Percentiles rank a stretch among this genome's conserved stretches.
Evolutionary conservation across 768 basidiomycete species (phyloP).

Genomic region (Myochromella boudieri): DNA sequence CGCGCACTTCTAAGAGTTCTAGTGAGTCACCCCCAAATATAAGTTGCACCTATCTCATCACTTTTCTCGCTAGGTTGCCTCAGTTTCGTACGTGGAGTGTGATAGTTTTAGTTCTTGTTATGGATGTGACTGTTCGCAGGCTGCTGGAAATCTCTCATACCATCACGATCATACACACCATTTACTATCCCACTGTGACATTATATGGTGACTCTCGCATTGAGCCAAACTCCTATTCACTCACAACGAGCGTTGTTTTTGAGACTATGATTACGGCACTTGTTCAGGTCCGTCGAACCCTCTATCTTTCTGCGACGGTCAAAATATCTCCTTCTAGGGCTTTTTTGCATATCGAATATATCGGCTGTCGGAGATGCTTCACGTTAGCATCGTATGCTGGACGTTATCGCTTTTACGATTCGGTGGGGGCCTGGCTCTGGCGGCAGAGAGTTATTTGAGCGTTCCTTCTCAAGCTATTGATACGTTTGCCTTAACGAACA

Average conservation of each 20-base stretch:
- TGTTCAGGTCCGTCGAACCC: slow-evolving; percentile 16
- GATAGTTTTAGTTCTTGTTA: not conserved
- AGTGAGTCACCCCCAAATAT: not conserved
- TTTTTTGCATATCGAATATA: slow-evolving; percentile 26
- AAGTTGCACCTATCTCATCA: not conserved
- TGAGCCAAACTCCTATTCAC: slow-evolving; percentile 20
- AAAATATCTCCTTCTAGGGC: slow-evolving; percentile 10
- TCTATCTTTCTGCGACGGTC: not conserved
- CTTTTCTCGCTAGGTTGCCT: not conserved
- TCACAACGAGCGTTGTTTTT: slow-evolving; percentile 16
- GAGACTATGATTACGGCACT: slow-evolving; percentile 21
- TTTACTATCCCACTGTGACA: slow-evolving; percentile 20
- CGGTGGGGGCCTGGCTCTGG: slow-evolving; percentile 16
- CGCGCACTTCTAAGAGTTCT: slow-evolving; percentile 8
- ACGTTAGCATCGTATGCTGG: slow-evolving; percentile 16
- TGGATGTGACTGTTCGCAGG: too few relatives aligned
- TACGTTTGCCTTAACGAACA: slow-evolving; percentile 16
- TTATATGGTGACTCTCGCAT: slow-evolving; percentile 1
- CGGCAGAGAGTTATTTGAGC: slow-evolving; percentile 20
- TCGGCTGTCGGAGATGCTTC: slow-evolving; percentile 16
- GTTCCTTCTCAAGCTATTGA: slow-evolving; percentile 22
- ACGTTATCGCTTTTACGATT: slow-evolving; percentile 20
- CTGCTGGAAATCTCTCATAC: slow-evolving; percentile 20
- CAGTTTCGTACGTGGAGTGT: slow-evolving; percentile 4
- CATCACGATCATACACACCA: slow-evolving; percentile 13